Base-by-base conservation (phyloP, 805 yeast genomes). In the Lipomyces yamadae region DNA sequence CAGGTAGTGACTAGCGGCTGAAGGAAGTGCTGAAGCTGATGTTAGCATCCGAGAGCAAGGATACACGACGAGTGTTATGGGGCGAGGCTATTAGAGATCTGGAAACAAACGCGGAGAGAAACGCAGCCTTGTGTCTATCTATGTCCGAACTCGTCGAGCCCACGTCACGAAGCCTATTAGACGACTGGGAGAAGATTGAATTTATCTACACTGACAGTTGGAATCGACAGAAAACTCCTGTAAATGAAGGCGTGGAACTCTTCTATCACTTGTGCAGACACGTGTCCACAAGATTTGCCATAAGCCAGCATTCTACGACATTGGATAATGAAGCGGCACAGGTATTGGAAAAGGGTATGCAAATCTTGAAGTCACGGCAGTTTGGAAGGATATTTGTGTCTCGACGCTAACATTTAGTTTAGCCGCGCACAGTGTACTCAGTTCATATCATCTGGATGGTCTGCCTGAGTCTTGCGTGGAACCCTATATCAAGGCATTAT, bases 381-480 rank as follows among this genome's bases (percentile, higher is more conserved):
- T 11, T 37, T 18, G 30, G 30, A 52, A 5, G 5, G 33, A 15
- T 29, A 30, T 11, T 30, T 5, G 24, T 24, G 24, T 52, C 55
- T 52, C 11, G 30, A 52, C 4, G 10, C 55, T 52, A 24, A 29
- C 55, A 8, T 8, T 18, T 32, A 6, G 7, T 11, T 24, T 52
- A 52, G 55, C 55, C 15, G 34, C 55, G n/a, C 24, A 2, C 15
- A 34, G 62, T 18, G n/a, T 50, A 10, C 7, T 42, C 62, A 59
- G 18, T 11, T 24, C 30, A 18, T 59, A 29, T n/a, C 24, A 48
- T 18, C 62, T 59, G 11, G 57, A 33, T 13, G 68, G 68, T 13
- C 56, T 62, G 2, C 65, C 68, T 11, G 68, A 65, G 45, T 13
- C 60, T 18, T 30, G 60, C 15, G 37, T 65, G 30, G 63, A 61